Base-by-base conservation (phyloP, 2,329 filamentous ascomycete genomes). In the Aspergillus bombycis region DNA sequence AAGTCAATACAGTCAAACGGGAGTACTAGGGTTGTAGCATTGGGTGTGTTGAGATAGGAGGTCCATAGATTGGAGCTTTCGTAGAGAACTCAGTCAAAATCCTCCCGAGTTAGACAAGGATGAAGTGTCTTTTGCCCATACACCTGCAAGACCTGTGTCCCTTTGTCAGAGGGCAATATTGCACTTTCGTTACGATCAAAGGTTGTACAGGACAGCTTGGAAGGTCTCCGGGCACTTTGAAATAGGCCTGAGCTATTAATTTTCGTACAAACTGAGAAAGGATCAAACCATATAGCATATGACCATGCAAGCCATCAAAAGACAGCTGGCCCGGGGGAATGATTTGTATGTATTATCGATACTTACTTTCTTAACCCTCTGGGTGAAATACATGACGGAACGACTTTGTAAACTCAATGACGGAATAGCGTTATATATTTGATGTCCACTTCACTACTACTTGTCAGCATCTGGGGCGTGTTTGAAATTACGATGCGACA, bases 21-120 rank as follows among this genome's bases (percentile, higher is more conserved):
- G 36, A 41, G 28, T n/a, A n/a, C n/a, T 38, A 21, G 28, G 32
- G 32, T n/a, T 34, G 28, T 23, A 56, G 21, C 41, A 16, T 34
- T n/a, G 30, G 28, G 21, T 38, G 53, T 12, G 36, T 23, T 38
- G 12, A 56, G 32, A 38, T 56, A 56, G n/a, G 53, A 56, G 8
- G 53, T 9, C 53, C 53, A 56, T 56, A 56, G 12, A n/a, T 38
- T 38, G 30, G 36, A 36, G 23, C 53, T 55, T 36, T 55, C 26
- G 12, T 12, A 36, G 53, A 55, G n/a, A 23, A 55, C 53, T 32
- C 30, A 32, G 11, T 55, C 28, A 36, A 34, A 55, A 23, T 2
- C 53, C 21, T n/a, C n/a, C 26, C 36, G n/a, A n/a, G n/a, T n/a
- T n/a, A n/a, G n/a, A n/a, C n/a, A n/a, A n/a, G n/a, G n/a, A n/a